Percentiles rank a stretch among this genome's conserved stretches.
Evolutionary conservation across 73 alveolate genomes (phyloP).

Genomic region (Paraurostyla sp.): DNA sequence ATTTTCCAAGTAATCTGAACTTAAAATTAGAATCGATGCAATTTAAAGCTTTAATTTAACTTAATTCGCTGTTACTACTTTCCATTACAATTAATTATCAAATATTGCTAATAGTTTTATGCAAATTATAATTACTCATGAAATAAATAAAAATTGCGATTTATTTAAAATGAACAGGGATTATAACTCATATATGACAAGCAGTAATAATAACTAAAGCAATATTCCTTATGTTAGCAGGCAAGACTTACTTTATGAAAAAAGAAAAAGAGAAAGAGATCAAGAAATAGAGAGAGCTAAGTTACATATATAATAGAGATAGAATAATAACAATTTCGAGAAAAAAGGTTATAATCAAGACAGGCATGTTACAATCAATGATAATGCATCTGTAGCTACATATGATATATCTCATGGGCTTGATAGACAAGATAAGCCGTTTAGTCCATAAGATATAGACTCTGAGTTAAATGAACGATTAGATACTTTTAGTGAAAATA

Average conservation of each 20-base stretch:
- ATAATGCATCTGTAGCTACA: slow-evolving; percentile 39
- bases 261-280: slow-evolving; percentile 5
- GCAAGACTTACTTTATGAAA: neutral
- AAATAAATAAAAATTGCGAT: too few species aligned
- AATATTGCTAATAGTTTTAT: too few species aligned
- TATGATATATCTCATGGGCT: too few species aligned
- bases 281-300: neutral
- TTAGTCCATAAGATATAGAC: neutral
- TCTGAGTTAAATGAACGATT: slow-evolving; percentile 6
- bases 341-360: neutral
- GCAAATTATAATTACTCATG: too few species aligned
- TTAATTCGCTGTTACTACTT: neutral
- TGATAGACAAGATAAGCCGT: neutral
- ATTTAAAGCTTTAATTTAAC: neutral
- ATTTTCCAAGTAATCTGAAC: too few species aligned
- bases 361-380: slow-evolving; percentile 42
- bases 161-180: too few species aligned
- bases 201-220: too few species aligned
- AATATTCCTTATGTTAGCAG: slow-evolving; percentile 23
- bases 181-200: neutral
- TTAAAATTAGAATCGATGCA: too few species aligned
- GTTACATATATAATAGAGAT: neutral
- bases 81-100: too few species aligned
- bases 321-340: neutral
- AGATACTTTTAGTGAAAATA: neutral